phyloP scores from a whole-genome alignment of 352 stramenopile species.

The Hyaloperonospora brassicae region DNA sequence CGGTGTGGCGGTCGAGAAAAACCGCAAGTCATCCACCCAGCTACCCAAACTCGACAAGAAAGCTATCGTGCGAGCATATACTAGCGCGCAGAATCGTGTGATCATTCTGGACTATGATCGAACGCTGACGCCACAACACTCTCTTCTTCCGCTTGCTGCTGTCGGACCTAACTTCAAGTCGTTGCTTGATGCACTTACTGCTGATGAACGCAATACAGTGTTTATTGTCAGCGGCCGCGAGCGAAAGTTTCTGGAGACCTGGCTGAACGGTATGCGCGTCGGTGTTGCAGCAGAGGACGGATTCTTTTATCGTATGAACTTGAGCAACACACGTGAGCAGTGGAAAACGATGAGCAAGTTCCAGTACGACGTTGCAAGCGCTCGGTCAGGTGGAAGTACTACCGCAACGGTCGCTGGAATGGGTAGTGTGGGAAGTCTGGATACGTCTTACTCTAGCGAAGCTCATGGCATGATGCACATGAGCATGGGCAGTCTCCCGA shows the following conservation, averaged over 20 bases:
- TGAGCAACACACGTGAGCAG: conserved; percentile 55
- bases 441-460: conserved; percentile 30
- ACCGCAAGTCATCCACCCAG: conserved; percentile 38
- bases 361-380: conserved; percentile 51
- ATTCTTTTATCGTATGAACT: conserved; percentile 77
- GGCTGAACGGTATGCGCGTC: conserved; percentile 66
- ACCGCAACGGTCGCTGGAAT: conserved; percentile 15
- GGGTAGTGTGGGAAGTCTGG: conserved; percentile 23
- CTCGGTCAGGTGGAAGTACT: conserved; percentile 26
- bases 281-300: conserved; percentile 69
- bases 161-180: conserved; percentile 73
- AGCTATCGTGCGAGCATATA: conserved; percentile 57
- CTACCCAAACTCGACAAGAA: conserved; percentile 55
- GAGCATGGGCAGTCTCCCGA: conserved; percentile 40
- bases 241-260: conserved; percentile 86
- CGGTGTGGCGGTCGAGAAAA: conserved; percentile 48
- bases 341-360: conserved; percentile 86
- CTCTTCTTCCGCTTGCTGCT: conserved; percentile 66
- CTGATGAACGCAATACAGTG: conserved; percentile 62
- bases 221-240: conserved; percentile 74
- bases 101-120: conserved; percentile 88
- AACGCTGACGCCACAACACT: conserved; percentile 71
- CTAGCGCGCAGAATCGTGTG: conserved; percentile 60
- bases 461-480: conserved; percentile 33
- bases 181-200: conserved; percentile 57